A percentile compares a stretch with the other conserved stretches of the same genome.
Evolutionary conservation across 2,329 filamentous ascomycete species (phyloP).

Genomic region (Lasiodiplodia citricola): DNA sequence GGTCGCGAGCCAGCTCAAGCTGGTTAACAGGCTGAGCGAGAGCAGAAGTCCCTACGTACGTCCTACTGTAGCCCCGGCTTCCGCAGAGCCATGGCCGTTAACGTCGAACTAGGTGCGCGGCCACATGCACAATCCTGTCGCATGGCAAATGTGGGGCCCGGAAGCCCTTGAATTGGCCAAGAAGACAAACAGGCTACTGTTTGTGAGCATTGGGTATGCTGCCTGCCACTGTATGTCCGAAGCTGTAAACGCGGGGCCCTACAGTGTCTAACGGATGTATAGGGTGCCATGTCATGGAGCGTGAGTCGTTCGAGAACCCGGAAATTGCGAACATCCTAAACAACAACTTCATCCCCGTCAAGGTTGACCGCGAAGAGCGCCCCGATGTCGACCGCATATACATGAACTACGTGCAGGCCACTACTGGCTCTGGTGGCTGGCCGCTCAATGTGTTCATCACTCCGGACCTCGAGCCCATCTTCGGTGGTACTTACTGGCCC

Average conservation of each 20-base stretch:
- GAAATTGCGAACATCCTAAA: constrained; percentile 85
- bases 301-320: constrained; percentile 85
- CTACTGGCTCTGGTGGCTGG: constrained; percentile 89
- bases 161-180: constrained; percentile 78
- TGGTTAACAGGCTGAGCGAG: constrained; percentile 61
- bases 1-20: constrained; percentile 8
- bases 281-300: constrained; percentile 82
- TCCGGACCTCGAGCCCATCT: constrained; percentile 88
- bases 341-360: constrained; percentile 84
- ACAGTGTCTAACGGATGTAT: constrained; percentile 20
- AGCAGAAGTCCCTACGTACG: constrained; percentile 71
- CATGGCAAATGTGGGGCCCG: constrained; percentile 87
- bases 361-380: constrained; percentile 91
- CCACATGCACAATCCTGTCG: constrained; percentile 81
- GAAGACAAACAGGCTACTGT: constrained; percentile 84
- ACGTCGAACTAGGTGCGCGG: constrained; percentile 62
- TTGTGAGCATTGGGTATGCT: constrained; percentile 92
- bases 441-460: constrained; percentile 97
- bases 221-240: constrained; percentile 84
- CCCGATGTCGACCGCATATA: constrained; percentile 95
- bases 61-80: background rate
- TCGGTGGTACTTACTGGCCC: constrained; percentile 96
- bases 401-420: constrained; percentile 97
- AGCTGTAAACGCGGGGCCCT: background rate
- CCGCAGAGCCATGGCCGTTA: constrained; percentile 27